Evolutionary conservation across 345 rosid species (phyloP).

Genomic region (Mangifera indica): DNA sequence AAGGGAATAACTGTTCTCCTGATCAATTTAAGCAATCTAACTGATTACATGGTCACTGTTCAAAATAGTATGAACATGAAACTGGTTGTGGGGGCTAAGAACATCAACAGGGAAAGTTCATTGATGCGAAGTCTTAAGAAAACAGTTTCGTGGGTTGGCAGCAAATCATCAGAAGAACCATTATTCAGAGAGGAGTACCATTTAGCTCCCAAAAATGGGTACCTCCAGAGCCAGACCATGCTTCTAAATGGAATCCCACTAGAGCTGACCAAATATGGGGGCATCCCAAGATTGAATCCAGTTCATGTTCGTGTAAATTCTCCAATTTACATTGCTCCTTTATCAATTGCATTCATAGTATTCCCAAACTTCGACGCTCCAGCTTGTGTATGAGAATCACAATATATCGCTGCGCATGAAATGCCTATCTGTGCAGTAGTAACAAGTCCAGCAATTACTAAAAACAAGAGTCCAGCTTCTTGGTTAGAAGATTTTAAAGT

Average conservation of each 20-base stretch:
- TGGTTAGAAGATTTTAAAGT: no score
- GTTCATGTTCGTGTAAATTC: conserved; percentile 42
- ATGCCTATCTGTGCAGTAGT: no score
- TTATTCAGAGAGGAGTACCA: conserved; percentile 82
- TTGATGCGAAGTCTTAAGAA: conserved; percentile 50
- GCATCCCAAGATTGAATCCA: conserved; percentile 65
- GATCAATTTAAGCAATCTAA: conserved; percentile 72
- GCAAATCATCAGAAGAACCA: conserved; percentile 38
- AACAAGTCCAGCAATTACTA: no score
- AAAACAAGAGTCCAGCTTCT: no score
- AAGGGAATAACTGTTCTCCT: conserved; percentile 75
- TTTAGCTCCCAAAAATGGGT: conserved; percentile 65
- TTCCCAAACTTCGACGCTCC: conserved; percentile 74
- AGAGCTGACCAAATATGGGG: conserved; percentile 41
- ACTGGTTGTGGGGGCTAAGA: conserved; percentile 17
- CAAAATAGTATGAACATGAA: conserved; percentile 44
- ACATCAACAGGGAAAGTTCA: conserved; percentile 27
- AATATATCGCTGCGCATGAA: no score
- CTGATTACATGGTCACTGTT: conserved; percentile 46
- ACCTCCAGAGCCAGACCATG: conserved; percentile 63
- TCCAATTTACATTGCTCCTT: conserved; percentile 47
- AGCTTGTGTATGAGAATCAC: conserved; percentile 45
- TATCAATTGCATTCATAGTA: conserved; percentile 76
- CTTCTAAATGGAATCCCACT: conserved; percentile 73
- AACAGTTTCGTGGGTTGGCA: conserved; percentile 62